Base-by-base conservation (phyloP, 169 alveolate genomes). In the Nephromyces sp. region DNA sequence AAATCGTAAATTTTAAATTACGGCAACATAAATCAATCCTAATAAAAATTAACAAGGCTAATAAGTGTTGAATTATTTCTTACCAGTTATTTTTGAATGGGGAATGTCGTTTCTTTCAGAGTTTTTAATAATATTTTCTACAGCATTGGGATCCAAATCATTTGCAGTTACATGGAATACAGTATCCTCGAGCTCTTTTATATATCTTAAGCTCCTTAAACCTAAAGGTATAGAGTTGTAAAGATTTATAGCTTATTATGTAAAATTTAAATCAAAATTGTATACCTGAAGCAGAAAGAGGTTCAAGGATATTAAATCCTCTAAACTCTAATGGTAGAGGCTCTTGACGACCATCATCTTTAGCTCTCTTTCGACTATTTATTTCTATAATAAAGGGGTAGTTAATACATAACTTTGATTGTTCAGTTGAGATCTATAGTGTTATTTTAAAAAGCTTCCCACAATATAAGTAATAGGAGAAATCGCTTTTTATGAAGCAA, bases 61-160 rank as follows among this genome's bases (percentile, higher is more conserved):
- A n/a, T n/a, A n/a, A n/a, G n/a, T n/a, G n/a, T n/a, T n/a, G n/a
- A n/a, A 27, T 68, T 2, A 51, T 25, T 28, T 29, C 78, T 69
- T 64, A 76, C 92, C 78, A 22, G 73, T 22, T 32, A 77, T 74
- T 24, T 69, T 77, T 0, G 61, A 67, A 1, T 34, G 66, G 6
- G 82, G 80, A 33, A 92, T 81, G 1, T 76, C 80, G 77, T 93
- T 93, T 34, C 77, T 74, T 34, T 75, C 87, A 68, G 87, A 83
- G 71, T 93, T 92, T 52, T 77, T 63, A 66, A 84, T 77, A 70
- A 91, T 91, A 29, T 86, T 75, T 62, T 84, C 85, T 21, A 88
- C 92, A 0, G 96, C 98, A 22, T 80, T 35, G 22, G 92, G 90
- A 72, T 89, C 95, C 64, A 89, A 65, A 69, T 93, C 98, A 79